phyloP scores from a whole-genome alignment of 2,329 filamentous ascomycete genomes.

The Ceratocystis ficicola region DNA sequence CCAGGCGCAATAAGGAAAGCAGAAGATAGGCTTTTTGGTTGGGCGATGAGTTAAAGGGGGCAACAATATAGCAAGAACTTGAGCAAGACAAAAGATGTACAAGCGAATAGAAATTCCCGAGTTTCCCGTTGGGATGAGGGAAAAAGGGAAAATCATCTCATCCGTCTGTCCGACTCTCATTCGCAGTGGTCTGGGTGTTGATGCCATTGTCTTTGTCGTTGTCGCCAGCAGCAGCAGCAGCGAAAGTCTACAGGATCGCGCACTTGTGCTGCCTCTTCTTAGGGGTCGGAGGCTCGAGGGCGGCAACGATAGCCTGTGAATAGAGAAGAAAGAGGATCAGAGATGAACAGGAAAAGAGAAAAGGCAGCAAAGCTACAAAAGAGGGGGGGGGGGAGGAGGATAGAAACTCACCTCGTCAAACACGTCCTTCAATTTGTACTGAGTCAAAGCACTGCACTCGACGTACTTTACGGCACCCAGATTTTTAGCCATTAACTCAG shows the following conservation, averaged over 20 bases:
- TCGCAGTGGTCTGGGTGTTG: not conserved
- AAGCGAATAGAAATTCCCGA: too few relatives aligned
- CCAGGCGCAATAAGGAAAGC: conserved; percentile 7
- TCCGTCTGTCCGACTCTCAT: not conserved
- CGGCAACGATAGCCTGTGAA: conserved; percentile 78
- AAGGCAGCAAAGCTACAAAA: not conserved
- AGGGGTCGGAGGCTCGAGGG: conserved; percentile 71
- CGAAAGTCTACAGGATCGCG: conserved; percentile 46
- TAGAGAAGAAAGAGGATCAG: not conserved
- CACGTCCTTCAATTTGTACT: conserved; percentile 97
- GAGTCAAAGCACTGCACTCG: conserved; percentile 93
- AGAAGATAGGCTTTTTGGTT: not conserved
- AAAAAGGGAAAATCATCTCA: not conserved
- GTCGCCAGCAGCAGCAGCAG: not conserved
- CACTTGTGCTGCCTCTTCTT: conserved; percentile 68
- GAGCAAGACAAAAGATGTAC: not conserved
- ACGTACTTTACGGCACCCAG: conserved; percentile 98
- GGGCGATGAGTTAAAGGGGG: not conserved
- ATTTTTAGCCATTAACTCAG: conserved; percentile 92
- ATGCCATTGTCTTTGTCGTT: not conserved
- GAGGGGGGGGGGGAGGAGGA: not conserved
- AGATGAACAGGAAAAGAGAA: not conserved
- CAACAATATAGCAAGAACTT: not conserved
- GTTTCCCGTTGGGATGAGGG: not conserved
- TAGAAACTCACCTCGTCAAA: conserved; percentile 75